Base-by-base conservation (phyloP, 2,329 filamentous ascomycete genomes). In the Fusarium phyllophilum region DNA sequence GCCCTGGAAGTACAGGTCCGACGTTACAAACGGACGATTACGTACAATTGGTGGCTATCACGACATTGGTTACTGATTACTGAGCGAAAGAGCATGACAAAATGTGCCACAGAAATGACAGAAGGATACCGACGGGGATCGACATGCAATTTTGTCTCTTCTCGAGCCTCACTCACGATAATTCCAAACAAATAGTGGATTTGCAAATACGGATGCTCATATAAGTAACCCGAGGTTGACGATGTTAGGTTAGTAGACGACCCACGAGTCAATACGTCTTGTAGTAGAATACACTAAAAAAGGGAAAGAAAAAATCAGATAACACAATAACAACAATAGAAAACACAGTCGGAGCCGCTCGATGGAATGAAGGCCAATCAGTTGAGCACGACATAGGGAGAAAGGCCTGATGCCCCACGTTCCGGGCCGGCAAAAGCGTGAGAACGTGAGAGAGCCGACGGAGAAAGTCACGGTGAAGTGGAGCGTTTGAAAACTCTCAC, bases 351-450 rank as follows among this genome's bases (percentile, higher is more conserved):
- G 71, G 71, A 75, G 68, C 67, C 71, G 61, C 72, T 78, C 57
- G 63, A 74, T 55, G 73, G 60, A 77, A 79, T 76, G 76, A 72
- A 75, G 70, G 66, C 80, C 80, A 82, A 82, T 82, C 80, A 82
- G 69, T 79, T 72, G 66, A 79, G 75, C 78, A 79, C 75, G 78
- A 77, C 78, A 77, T 59, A 67, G 62, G 51, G 45, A 56, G 41
- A 68, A 73, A 74, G 54, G 66, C 70, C 73, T 72, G 66, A 74
- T 79, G 79, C 80, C 78, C 79, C 79, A 79, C 76, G 73, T 63
- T 56, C 77, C 73, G 77, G 76, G 66, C 76, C 74, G 76, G 76
- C 65, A 65, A 69, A 66, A 60, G 31, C 17, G 41, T 55, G 34
- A 62, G 65, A 59, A 42, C 33, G 38, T 20, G 41, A 49, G 38